These are phyloP conservation scores for Candida adriatica DNA, from an alignment of 805 yeast genomes.

Conservation along the genomic window DNA sequence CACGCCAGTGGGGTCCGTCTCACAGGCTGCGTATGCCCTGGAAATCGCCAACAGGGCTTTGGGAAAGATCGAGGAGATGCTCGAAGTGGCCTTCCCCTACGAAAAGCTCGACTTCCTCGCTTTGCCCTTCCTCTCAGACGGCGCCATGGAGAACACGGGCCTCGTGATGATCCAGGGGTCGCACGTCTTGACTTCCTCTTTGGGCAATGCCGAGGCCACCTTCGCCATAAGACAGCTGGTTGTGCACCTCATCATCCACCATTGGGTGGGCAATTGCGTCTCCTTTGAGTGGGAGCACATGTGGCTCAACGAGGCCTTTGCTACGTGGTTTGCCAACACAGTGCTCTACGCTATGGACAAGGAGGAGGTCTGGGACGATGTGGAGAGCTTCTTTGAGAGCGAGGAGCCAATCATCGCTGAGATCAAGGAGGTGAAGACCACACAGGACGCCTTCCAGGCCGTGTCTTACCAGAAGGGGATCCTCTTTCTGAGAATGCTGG, in stretches of 20 bases:
- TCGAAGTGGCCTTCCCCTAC: slow-evolving; percentile 46
- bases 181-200: slow-evolving; percentile 35
- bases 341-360: slow-evolving; percentile 29
- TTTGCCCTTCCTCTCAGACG: slow-evolving; percentile 65
- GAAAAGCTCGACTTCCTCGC: slow-evolving; percentile 61
- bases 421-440: slow-evolving; percentile 29
- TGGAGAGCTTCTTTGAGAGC: slow-evolving; percentile 30
- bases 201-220: slow-evolving; percentile 20
- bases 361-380: slow-evolving; percentile 28
- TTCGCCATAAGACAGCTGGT: slow-evolving; percentile 46
- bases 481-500: slow-evolving; percentile 45
- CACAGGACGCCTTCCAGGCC: slow-evolving; percentile 42
- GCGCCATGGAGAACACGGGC: slow-evolving; percentile 80
- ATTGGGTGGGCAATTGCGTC: slow-evolving; percentile 69
- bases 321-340: slow-evolving; percentile 61
- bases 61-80: slow-evolving; percentile 39
- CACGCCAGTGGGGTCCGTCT: slow-evolving; percentile 46
- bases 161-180: slow-evolving; percentile 52
- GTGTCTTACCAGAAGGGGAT: slow-evolving; percentile 57
- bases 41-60: slow-evolving; percentile 39
- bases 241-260: slow-evolving; percentile 71
- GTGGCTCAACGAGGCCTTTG: slow-evolving; percentile 76
- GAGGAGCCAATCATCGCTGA: slow-evolving; percentile 27
- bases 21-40: slow-evolving; percentile 43
- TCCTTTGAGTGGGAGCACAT: slow-evolving; percentile 61